Evolutionary conservation across 106 monocot genomes (phyloP).

Genomic region (Posidonia australis): DNA sequence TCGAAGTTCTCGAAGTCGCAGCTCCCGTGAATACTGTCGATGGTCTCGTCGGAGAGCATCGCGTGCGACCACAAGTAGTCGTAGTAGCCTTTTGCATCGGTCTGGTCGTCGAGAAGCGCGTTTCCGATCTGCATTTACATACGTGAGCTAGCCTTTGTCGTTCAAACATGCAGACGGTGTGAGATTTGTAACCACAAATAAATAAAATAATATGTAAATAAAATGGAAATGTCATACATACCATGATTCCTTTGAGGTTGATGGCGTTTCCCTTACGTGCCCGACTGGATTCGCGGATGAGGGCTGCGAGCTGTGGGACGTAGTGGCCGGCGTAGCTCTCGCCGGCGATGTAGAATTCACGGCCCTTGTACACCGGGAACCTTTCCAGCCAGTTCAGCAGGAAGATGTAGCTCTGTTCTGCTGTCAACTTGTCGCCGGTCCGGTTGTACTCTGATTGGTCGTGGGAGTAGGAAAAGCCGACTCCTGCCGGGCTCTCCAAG

Average conservation of each 20-base stretch:
- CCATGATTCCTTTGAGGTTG: slow-evolving; percentile 26
- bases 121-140: slow-evolving; percentile 26
- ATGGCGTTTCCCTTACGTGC: not conserved
- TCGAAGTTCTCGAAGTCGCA: slow-evolving; percentile 10
- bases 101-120: slow-evolving; percentile 9
- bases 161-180: no score
- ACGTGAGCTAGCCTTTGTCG: no score
- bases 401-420: slow-evolving; percentile 24
- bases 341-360: slow-evolving; percentile 31
- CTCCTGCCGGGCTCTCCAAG: slow-evolving; percentile 33
- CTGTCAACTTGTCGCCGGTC: slow-evolving; percentile 16
- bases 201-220: no score
- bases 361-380: slow-evolving; percentile 28
- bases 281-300: slow-evolving; percentile 19
- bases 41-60: slow-evolving; percentile 14
- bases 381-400: slow-evolving; percentile 34
- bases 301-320: slow-evolving; percentile 35
- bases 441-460: slow-evolving; percentile 11
- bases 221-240: not conserved
- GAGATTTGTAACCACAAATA: not conserved
- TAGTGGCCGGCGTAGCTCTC: slow-evolving; percentile 52
- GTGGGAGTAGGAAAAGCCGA: slow-evolving; percentile 41
- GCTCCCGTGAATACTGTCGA: not conserved
- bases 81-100: slow-evolving; percentile 4
- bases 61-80: slow-evolving; percentile 29